Conservation (phyloP, 495 filamentous ascomycete species). For the Aspergillus nidulans region DNA sequence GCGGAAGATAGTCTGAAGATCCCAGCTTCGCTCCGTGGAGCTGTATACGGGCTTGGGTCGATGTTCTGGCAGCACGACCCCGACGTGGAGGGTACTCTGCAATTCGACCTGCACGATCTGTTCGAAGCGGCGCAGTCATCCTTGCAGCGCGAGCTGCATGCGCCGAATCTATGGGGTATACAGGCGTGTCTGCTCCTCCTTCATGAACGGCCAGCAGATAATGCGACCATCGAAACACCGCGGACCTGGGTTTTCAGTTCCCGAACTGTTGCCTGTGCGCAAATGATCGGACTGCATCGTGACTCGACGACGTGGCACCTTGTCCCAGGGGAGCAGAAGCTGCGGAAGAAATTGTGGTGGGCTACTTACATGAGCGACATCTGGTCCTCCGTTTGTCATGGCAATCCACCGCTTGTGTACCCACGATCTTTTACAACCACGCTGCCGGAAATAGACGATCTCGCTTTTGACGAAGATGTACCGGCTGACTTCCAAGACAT, state of each 20-base stretch:
- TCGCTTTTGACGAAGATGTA: slow-evolving; percentile 4
- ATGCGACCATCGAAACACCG: slow-evolving; percentile 7
- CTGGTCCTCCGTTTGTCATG: slow-evolving; percentile 5
- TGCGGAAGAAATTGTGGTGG: slow-evolving; percentile 6
- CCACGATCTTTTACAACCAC: background rate
- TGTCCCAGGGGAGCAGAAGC: background rate
- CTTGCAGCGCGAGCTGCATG: slow-evolving; percentile 4
- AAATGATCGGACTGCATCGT: slow-evolving; percentile 2
- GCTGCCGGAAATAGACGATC: background rate
- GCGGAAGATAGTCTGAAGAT: background rate
- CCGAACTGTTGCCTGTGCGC: slow-evolving; percentile 1
- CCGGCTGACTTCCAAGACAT: background rate
- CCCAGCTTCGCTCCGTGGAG: background rate
- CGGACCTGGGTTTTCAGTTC: slow-evolving; percentile 2
- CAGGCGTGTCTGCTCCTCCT: slow-evolving; percentile 4
- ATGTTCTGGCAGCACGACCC: slow-evolving; percentile 6
- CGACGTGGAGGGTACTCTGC: background rate
- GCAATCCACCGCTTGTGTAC: slow-evolving; percentile 5
- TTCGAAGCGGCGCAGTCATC: slow-evolving; percentile 5
- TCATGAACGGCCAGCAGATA: slow-evolving; percentile 3
- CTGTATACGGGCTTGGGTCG: background rate
- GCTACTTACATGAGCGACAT: slow-evolving; percentile 2
- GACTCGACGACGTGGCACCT: slow-evolving; percentile 1
- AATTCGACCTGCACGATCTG: slow-evolving; percentile 3
- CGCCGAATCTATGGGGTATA: background rate